phyloP scores from a whole-genome alignment of 768 basidiomycete genomes.

The Lentinula boryana region DNA sequence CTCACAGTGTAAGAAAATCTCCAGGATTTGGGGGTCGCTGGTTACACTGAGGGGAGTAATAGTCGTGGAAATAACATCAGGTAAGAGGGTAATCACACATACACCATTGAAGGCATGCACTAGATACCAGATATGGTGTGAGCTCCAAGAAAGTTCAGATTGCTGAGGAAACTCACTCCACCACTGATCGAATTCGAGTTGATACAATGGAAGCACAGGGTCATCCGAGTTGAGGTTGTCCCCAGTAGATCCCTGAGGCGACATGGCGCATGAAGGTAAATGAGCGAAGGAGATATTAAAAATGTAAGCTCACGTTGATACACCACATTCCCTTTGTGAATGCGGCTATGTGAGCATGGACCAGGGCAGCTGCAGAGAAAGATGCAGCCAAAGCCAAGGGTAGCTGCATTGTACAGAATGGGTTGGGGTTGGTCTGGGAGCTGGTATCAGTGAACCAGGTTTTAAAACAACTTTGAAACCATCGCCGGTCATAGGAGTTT shows the following conservation, averaged over 20 bases:
- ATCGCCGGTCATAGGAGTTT: neutral
- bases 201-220: slow-evolving; percentile 5
- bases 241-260: slow-evolving; percentile 1
- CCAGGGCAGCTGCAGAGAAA: neutral
- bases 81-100: neutral
- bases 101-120: slow-evolving; percentile 7
- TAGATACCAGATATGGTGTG: neutral
- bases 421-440: neutral
- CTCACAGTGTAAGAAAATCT: slow-evolving; percentile 7
- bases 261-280: neutral
- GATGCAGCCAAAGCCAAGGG: neutral
- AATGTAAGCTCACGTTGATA: slow-evolving; percentile 4
- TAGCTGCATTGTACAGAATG: neutral
- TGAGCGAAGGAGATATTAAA: too few relatives aligned
- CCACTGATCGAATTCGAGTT: slow-evolving; percentile 4
- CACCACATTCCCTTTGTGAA: slow-evolving; percentile 11
- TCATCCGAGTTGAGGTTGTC: slow-evolving; percentile 2
- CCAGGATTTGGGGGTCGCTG: slow-evolving; percentile 6
- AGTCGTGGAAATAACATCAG: neutral
- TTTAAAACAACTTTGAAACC: neutral
- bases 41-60: neutral
- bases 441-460: neutral
- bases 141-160: neutral
- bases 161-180: slow-evolving; percentile 3
- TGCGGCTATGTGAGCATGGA: slow-evolving; percentile 12